A percentile compares a stretch with the other conserved stretches of the same genome.
Evolutionary conservation across 306 rosid species (phyloP).

Genomic region (Acacia acuminata): DNA sequence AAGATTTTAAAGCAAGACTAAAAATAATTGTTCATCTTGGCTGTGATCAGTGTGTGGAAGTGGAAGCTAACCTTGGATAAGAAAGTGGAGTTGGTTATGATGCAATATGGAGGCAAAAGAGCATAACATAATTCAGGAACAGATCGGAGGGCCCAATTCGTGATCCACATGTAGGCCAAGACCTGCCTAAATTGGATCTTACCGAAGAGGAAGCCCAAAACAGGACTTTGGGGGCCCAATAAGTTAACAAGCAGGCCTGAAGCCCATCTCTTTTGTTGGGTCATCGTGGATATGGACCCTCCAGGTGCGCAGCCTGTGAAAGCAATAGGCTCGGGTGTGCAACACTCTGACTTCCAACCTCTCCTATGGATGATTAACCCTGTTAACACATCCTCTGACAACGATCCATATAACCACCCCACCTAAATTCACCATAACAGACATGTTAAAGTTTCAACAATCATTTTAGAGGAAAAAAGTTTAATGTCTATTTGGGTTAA

Average conservation of each 20-base stretch:
- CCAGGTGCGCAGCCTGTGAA: slow-evolving; percentile 63
- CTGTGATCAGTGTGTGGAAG: background rate
- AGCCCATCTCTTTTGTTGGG: slow-evolving; percentile 65
- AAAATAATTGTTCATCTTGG: background rate
- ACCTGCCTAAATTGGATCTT: slow-evolving; percentile 60
- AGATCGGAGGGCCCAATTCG: slow-evolving; percentile 41
- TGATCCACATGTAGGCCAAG: slow-evolving; percentile 40
- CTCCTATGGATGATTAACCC: slow-evolving; percentile 53
- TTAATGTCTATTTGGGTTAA: too few species aligned
- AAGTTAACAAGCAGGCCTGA: slow-evolving; percentile 54
- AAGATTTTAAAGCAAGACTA: background rate
- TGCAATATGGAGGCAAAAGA: slow-evolving; percentile 52
- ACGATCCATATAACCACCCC: slow-evolving; percentile 53
- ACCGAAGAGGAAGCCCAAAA: slow-evolving; percentile 41
- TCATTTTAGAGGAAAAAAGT: background rate
- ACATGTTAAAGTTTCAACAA: background rate
- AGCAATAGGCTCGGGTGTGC: slow-evolving; percentile 44
- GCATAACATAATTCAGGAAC: slow-evolving; percentile 54
- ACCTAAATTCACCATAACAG: slow-evolving; percentile 15
- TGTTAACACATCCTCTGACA: slow-evolving; percentile 58
- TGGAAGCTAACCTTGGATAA: slow-evolving; percentile 56
- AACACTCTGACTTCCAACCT: slow-evolving; percentile 63
- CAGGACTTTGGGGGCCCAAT: slow-evolving; percentile 50
- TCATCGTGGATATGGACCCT: slow-evolving; percentile 40
- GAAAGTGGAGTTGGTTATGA: slow-evolving; percentile 60